Evolutionary conservation across 2,329 filamentous ascomycete genomes (phyloP).

Genomic region (Aspergillus candidus): DNA sequence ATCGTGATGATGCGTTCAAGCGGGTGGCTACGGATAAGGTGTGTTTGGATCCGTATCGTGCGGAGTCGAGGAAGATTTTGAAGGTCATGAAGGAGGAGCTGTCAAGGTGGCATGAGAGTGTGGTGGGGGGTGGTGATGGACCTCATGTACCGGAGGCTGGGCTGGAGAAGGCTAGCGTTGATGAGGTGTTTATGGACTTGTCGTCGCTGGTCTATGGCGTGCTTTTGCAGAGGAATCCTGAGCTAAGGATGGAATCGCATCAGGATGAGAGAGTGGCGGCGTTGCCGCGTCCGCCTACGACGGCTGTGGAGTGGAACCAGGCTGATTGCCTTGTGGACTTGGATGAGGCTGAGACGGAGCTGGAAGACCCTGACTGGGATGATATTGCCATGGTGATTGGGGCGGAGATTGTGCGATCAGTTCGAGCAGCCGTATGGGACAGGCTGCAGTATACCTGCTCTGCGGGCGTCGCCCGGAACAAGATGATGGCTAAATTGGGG

Average conservation of each 20-base stretch:
- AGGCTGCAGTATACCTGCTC: slow-evolving; percentile 84
- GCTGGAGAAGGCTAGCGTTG: slow-evolving; percentile 90
- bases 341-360: slow-evolving; percentile 64
- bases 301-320: slow-evolving; percentile 73
- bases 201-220: slow-evolving; percentile 74
- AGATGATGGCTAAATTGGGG: slow-evolving; percentile 90
- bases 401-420: slow-evolving; percentile 75
- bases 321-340: slow-evolving; percentile 73
- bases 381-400: slow-evolving; percentile 82
- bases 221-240: slow-evolving; percentile 69
- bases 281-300: slow-evolving; percentile 66
- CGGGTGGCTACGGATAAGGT: slow-evolving; percentile 89
- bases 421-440: slow-evolving; percentile 63
- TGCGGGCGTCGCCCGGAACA: slow-evolving; percentile 81
- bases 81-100: slow-evolving; percentile 68
- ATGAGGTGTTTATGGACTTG: slow-evolving; percentile 92
- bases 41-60: slow-evolving; percentile 83
- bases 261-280: slow-evolving; percentile 47
- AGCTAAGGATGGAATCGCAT: slow-evolving; percentile 57
- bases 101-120: slow-evolving; percentile 39
- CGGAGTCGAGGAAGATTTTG: slow-evolving; percentile 77
- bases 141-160: slow-evolving; percentile 38
- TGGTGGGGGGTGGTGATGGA: slow-evolving; percentile 13
- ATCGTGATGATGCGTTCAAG: slow-evolving; percentile 71
- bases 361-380: slow-evolving; percentile 89